Conservation (phyloP, 768 basidiomycete genomes). For the Heimioporus sp. region DNA sequence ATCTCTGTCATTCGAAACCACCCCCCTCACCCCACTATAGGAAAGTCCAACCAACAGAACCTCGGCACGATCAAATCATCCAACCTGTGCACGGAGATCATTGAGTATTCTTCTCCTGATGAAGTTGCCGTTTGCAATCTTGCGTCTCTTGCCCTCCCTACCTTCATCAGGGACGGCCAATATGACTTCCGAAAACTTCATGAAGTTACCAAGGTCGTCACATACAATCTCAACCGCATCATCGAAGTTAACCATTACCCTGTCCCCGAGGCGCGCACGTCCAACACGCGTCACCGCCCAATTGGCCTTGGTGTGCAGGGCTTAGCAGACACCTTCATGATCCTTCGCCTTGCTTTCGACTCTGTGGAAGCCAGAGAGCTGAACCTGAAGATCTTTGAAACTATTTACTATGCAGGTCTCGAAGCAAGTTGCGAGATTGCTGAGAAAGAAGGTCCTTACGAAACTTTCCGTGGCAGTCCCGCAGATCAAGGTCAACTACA, state of each 20-base stretch:
- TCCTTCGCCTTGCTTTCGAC: constrained; percentile 93
- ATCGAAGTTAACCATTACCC: constrained; percentile 98
- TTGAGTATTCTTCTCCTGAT: constrained; percentile 96
- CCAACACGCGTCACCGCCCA: constrained; percentile 96
- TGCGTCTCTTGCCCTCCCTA: constrained; percentile 92
- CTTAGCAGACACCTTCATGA: constrained; percentile 98
- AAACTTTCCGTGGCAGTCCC: constrained; percentile 90
- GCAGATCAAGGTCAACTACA: constrained; percentile 85
- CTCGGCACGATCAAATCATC: constrained; percentile 99
- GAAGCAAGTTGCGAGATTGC: constrained; percentile 92
- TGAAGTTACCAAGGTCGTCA: constrained; percentile 89
- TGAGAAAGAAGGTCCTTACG: constrained; percentile 74
- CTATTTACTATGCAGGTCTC: constrained; percentile 93
- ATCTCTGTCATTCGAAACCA: neutral
- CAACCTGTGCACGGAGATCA: constrained; percentile 98
- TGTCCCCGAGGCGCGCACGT: constrained; percentile 83
- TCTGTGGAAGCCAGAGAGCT: constrained; percentile 81
- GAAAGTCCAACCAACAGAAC: constrained; percentile 98
- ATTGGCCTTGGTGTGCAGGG: constrained; percentile 98
- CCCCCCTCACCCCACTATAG: constrained; percentile 36
- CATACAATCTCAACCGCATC: constrained; percentile 90
- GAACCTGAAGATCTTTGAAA: constrained; percentile 97
- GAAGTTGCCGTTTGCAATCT: constrained; percentile 99
- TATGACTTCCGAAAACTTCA: constrained; percentile 97
- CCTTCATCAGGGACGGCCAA: constrained; percentile 75